Evolutionary conservation across 495 filamentous ascomycete genomes (phyloP).

Genomic region (Penicillium odoratum): DNA sequence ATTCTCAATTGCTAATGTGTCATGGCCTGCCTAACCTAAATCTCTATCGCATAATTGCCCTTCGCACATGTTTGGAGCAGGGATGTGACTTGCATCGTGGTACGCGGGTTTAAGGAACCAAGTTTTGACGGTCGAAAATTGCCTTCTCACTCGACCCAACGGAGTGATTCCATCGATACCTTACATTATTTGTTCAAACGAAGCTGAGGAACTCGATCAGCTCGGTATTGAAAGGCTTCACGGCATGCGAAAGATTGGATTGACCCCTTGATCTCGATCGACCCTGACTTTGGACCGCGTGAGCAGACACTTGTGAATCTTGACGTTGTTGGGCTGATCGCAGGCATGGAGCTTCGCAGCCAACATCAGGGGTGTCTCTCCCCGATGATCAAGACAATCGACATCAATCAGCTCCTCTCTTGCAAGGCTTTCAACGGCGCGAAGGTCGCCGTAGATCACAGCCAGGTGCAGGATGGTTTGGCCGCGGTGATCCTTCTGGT

Average conservation of each 20-base stretch:
- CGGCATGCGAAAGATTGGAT: not conserved
- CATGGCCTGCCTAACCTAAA: too few species aligned
- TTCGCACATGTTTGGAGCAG: too few species aligned
- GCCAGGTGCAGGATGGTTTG: conserved; percentile 5
- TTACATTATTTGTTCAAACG: not conserved
- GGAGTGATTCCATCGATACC: not conserved
- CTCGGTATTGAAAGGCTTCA: not conserved
- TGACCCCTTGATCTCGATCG: not conserved
- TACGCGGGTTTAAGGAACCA: too few species aligned
- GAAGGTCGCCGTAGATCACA: conserved; percentile 3
- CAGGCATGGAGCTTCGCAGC: not conserved
- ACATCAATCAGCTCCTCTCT: not conserved
- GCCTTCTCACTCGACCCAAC: not conserved
- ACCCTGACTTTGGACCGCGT: not conserved
- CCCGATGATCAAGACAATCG: conserved; percentile 7
- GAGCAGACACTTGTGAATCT: not conserved
- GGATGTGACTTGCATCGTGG: too few species aligned
- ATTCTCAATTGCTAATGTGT: too few species aligned
- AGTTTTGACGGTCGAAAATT: too few species aligned
- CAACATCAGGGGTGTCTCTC: not conserved
- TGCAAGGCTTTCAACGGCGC: not conserved
- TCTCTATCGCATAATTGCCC: too few species aligned
- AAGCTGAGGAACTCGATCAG: not conserved
- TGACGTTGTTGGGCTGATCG: not conserved
- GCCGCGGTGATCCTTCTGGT: not conserved